phyloP scores from a whole-genome alignment of 179 eudicot species.

The Spinacia oleracea region DNA sequence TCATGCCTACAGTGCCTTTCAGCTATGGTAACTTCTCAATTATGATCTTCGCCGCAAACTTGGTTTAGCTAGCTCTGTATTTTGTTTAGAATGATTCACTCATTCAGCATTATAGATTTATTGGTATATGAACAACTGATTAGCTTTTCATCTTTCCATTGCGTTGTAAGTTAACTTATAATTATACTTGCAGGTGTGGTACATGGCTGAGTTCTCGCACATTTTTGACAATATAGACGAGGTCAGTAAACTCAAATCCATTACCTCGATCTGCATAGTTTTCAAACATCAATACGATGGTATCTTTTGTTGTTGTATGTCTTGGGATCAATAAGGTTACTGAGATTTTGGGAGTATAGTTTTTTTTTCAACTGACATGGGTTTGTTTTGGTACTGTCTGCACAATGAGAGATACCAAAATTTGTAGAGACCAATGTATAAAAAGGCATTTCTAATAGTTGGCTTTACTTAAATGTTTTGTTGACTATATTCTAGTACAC shows the following conservation, averaged over 20 bases:
- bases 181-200: constrained; percentile 76
- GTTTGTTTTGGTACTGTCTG: too few relatives aligned
- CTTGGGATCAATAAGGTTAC: background rate
- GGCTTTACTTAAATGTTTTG: background rate
- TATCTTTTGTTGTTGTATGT: background rate
- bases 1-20: constrained; percentile 91
- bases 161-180: background rate
- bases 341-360: background rate
- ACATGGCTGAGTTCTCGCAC: constrained; percentile 83
- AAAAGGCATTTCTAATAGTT: background rate
- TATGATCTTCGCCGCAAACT: background rate
- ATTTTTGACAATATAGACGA: constrained; percentile 64
- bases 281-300: background rate
- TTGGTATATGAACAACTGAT: background rate
- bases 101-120: background rate
- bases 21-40: constrained; percentile 65
- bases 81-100: background rate
- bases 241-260: constrained; percentile 45
- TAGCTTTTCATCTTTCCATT: background rate
- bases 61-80: background rate
- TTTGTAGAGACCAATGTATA: background rate
- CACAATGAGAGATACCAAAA: background rate
- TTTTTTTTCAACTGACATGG: background rate
- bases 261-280: background rate
- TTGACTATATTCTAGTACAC: background rate